Base-by-base conservation (phyloP, 306 rosid species). In the Gastrolobium villosum region DNA sequence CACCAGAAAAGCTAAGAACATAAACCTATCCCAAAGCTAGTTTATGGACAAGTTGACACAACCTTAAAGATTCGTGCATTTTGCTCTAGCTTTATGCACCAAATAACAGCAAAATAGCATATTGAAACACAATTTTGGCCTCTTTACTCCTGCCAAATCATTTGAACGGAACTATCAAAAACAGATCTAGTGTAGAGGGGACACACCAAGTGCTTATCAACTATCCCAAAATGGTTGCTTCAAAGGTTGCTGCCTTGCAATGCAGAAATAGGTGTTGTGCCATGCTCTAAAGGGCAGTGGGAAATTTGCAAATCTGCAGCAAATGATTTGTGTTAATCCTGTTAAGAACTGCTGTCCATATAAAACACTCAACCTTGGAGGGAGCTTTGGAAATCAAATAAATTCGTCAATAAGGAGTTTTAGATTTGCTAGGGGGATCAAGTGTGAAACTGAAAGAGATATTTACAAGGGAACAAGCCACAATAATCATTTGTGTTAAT, bases 201-300 rank as follows among this genome's bases (percentile, higher is more conserved):
- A 30, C 65, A 52, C 55, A 65, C 3, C 50, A 50, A 64, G 7
- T 40, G 52, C 52, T 40, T 3, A 13, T 62, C 32, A 15, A 9
- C 5, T 11, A 49, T 34, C 46, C 48, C 26, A 35, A 70, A 63
- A 35, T 50, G 52, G 48, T 76, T 64, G 55, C 39, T 64, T 14
- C 64, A 65, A 70, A 30, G 28, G 56, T 32, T 45, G 67, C 60
- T 53, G 11, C 74, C 66, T 41, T 76, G 53, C 43, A 63, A 61
- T 64, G 41, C 49, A 15, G 14, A 74, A 34, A 34, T 36, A 53
- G 41, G 66, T 56, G 5, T n/a, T 4, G 26, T 50, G 52, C 65
- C 8, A 28, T 75, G 65, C 59, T 59, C 13, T 35, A 11, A 14
- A 61, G 79, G 70, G 49, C 8, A 5, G 79, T 20, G 61, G 36